Evolutionary conservation across 202 grass and related monocot species (phyloP).

Genomic region (Brachypodium distachyon): DNA sequence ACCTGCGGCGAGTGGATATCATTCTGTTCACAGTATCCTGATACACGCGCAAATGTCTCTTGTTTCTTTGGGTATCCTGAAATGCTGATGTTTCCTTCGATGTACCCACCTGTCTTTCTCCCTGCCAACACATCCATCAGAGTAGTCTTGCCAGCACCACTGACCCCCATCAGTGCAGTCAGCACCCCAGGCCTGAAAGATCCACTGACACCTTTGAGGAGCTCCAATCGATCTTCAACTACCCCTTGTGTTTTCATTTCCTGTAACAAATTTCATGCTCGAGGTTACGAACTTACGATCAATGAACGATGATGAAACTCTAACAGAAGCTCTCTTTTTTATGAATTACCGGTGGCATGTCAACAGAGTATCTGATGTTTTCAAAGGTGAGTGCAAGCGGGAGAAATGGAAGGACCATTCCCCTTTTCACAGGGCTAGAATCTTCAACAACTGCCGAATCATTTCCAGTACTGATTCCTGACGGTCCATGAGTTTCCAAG

Average conservation of each 20-base stretch:
- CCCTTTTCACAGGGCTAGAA: conserved; percentile 35
- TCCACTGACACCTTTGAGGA: conserved; percentile 81
- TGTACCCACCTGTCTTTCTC: conserved; percentile 86
- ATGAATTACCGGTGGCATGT: conserved; percentile 77
- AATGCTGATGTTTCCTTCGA: conserved; percentile 68
- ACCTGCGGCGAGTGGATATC: conserved; percentile 92
- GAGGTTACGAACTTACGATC: not conserved
- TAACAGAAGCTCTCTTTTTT: not conserved
- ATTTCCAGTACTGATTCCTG: not conserved
- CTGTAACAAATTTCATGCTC: conserved; percentile 25
- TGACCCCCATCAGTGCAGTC: conserved; percentile 90
- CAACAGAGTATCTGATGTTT: conserved; percentile 69
- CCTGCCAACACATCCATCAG: conserved; percentile 93
- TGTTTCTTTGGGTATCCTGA: conserved; percentile 94
- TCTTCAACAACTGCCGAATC: conserved; percentile 6
- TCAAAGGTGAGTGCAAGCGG: conserved; percentile 72
- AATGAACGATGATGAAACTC: not conserved
- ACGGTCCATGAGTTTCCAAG: conserved; percentile 6
- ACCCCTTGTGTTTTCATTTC: conserved; percentile 94
- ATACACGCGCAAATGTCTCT: conserved; percentile 85
- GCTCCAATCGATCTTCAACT: conserved; percentile 59
- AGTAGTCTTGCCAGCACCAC: conserved; percentile 88
- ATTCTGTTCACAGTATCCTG: conserved; percentile 84
- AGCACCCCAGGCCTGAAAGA: conserved; percentile 90
- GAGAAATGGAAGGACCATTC: conserved; percentile 80